Percentiles rank a stretch among this genome's conserved stretches.
Conservation (phyloP, 305 asterid genomes). For the Fraxinus albicans region DNA sequence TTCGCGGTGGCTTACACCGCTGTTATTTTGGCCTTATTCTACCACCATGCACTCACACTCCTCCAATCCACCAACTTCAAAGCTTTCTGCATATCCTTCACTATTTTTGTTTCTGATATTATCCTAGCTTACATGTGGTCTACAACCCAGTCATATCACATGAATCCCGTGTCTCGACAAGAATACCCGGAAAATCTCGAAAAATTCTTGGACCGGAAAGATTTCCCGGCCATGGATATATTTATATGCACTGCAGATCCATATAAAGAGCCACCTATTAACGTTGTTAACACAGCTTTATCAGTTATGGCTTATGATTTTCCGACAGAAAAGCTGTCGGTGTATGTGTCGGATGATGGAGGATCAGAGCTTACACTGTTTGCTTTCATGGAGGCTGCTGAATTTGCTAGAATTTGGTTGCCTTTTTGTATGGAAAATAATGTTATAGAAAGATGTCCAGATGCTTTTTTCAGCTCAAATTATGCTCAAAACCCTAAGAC, state of each 20-base stretch:
- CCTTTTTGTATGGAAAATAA: constrained; percentile 63
- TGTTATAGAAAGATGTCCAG: constrained; percentile 53
- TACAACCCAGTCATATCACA: constrained; percentile 52
- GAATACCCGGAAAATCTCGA: constrained; percentile 42
- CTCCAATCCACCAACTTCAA: constrained; percentile 28
- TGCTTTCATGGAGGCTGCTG: constrained; percentile 82
- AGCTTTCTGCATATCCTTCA: constrained; percentile 33
- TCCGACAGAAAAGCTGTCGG: constrained; percentile 68
- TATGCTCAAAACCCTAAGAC: constrained; percentile 20
- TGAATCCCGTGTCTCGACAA: constrained; percentile 55
- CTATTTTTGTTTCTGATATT: constrained; percentile 50
- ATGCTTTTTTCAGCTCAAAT: constrained; percentile 48
- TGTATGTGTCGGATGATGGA: constrained; percentile 84
- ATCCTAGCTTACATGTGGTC: constrained; percentile 71
- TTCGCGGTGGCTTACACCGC: constrained; percentile 49
- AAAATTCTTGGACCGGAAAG: constrained; percentile 25
- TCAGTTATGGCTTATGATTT: constrained; percentile 84
- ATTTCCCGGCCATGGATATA: constrained; percentile 61
- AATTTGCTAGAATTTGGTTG: constrained; percentile 62
- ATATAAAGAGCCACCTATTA: constrained; percentile 67
- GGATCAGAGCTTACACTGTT: constrained; percentile 75
- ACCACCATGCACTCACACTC: constrained; percentile 45
- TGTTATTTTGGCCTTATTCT: constrained; percentile 45
- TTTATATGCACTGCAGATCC: constrained; percentile 93
- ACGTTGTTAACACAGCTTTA: constrained; percentile 70